Evolutionary conservation across 2,329 filamentous ascomycete species (phyloP).

Genomic region (Colletotrichum tamarilloi): DNA sequence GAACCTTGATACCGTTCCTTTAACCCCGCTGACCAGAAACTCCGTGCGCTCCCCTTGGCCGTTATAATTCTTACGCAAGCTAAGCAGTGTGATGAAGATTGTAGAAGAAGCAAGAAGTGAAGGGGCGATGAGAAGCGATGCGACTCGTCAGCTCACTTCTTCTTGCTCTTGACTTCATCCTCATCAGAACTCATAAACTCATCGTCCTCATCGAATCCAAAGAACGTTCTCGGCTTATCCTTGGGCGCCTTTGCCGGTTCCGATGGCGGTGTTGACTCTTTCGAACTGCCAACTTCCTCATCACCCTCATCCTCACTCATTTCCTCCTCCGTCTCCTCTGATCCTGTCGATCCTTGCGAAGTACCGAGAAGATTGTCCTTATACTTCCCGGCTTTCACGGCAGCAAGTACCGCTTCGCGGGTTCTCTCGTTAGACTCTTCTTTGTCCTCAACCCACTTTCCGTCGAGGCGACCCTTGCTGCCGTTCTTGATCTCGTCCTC

Average conservation of each 20-base stretch:
- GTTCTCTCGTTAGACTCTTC: conserved; percentile 90
- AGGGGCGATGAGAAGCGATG: neutral
- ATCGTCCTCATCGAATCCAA: conserved; percentile 84
- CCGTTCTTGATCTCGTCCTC: conserved; percentile 86
- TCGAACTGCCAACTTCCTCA: conserved; percentile 55
- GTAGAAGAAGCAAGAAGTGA: neutral
- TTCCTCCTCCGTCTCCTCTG: conserved; percentile 46
- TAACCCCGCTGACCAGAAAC: conserved; percentile 15
- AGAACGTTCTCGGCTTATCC: conserved; percentile 64
- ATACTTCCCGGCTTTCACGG: conserved; percentile 73
- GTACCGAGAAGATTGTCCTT: conserved; percentile 69
- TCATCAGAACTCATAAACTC: conserved; percentile 78
- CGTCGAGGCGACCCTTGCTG: conserved; percentile 78
- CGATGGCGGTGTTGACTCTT: conserved; percentile 61
- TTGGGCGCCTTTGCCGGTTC: conserved; percentile 52
- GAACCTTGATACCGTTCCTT: conserved; percentile 6
- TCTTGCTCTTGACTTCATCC: conserved; percentile 58
- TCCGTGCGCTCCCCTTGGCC: conserved; percentile 16
- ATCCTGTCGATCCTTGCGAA: conserved; percentile 60
- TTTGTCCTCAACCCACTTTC: conserved; percentile 95
- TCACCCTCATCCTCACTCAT: conserved; percentile 48
- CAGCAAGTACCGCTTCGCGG: conserved; percentile 77
- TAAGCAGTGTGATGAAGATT: neutral
- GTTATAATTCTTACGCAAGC: conserved; percentile 9
- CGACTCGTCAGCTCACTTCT: neutral